Conservation (phyloP, 331 rosid genomes). For the Acacia pycnantha region DNA sequence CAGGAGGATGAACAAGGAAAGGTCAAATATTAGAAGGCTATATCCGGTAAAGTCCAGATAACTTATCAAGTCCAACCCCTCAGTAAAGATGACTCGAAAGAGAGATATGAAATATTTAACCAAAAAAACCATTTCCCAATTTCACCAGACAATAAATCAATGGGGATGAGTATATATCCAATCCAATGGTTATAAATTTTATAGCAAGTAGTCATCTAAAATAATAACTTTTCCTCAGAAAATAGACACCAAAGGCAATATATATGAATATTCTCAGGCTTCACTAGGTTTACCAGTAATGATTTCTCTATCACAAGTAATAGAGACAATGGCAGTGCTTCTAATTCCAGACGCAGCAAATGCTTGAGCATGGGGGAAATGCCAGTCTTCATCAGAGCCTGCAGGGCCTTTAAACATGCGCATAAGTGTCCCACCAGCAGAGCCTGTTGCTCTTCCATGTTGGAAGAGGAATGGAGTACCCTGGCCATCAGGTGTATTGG, state of each 20-base stretch:
- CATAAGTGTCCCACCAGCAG: constrained; percentile 73
- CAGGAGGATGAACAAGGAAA: constrained; percentile 9
- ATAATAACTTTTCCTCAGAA: constrained; percentile 6
- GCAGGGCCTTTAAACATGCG: constrained; percentile 87
- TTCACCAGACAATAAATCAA: background rate
- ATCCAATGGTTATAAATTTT: constrained; percentile 4
- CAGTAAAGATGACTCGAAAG: constrained; percentile 15
- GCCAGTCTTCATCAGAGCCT: constrained; percentile 72
- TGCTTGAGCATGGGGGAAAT: constrained; percentile 85
- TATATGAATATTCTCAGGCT: constrained; percentile 20
- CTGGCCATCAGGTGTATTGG: constrained; percentile 97
- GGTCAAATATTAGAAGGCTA: constrained; percentile 1
- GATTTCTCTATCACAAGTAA: constrained; percentile 76
- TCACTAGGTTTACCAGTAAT: constrained; percentile 66
- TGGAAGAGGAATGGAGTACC: constrained; percentile 96
- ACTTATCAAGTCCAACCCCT: background rate
- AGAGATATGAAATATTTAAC: constrained; percentile 16
- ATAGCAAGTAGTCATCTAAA: background rate
- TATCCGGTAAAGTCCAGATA: constrained; percentile 14
- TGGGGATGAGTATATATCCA: background rate
- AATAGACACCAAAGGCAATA: constrained; percentile 14
- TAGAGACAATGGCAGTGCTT: constrained; percentile 77
- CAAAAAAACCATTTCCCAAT: background rate
- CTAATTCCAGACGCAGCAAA: constrained; percentile 85
- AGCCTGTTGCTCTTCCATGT: constrained; percentile 70